Percentiles rank a stretch among this genome's conserved stretches.
Conservation (phyloP, 257 asterid genomes). For the Solanum paucissectum region DNA sequence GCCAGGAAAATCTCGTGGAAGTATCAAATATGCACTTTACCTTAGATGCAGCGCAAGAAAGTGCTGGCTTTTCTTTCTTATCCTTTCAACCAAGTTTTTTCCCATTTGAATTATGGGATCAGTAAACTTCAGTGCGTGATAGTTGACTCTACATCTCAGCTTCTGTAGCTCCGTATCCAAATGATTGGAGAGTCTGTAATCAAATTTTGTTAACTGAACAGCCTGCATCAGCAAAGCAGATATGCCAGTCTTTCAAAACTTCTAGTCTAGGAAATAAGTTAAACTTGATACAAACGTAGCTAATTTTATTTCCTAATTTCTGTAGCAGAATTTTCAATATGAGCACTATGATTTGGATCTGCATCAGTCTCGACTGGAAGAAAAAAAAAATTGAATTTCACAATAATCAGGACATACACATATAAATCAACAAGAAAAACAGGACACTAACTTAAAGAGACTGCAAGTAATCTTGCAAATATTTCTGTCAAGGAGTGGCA, state of each 20-base stretch:
- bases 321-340: not conserved
- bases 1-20: not conserved
- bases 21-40: conserved; percentile 14
- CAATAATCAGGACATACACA: not conserved
- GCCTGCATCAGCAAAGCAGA: conserved; percentile 28
- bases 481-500: not conserved
- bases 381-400: not conserved
- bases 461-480: not conserved
- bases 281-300: not conserved
- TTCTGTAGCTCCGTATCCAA: conserved; percentile 49
- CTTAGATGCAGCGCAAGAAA: conserved; percentile 63
- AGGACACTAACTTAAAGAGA: not conserved
- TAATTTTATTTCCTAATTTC: not conserved
- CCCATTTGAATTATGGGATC: conserved; percentile 57
- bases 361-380: not conserved
- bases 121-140: conserved; percentile 59
- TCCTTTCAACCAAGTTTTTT: conserved; percentile 38
- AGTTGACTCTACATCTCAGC: conserved; percentile 68
- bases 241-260: not conserved
- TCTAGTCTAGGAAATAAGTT: not conserved
- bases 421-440: not conserved
- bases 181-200: conserved; percentile 60
- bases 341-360: not conserved
- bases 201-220: conserved; percentile 59
- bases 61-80: conserved; percentile 45